Conservation (phyloP, 2,329 filamentous ascomycete species). For the Triangularia verruculosa region DNA sequence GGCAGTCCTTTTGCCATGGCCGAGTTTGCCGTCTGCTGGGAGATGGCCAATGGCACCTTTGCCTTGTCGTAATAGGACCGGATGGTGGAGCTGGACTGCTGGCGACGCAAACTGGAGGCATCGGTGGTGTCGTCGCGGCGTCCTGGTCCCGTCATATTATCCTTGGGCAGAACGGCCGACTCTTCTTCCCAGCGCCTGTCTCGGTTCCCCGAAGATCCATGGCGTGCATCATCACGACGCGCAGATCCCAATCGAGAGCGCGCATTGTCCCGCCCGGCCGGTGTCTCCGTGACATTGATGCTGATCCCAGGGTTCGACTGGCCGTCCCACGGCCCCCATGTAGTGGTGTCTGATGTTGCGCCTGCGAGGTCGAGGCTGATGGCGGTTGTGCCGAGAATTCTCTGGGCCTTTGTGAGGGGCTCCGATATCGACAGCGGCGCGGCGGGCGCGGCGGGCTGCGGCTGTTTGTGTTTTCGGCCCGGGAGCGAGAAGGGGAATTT, state of each 20-base stretch:
- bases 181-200: conserved; percentile 44
- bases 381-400: conserved; percentile 47
- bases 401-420: conserved; percentile 50
- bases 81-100: conserved; percentile 54
- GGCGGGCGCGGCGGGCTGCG: conserved; percentile 23
- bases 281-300: conserved; percentile 37
- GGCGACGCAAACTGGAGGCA: conserved; percentile 45
- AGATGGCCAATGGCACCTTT: conserved; percentile 54
- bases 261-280: conserved; percentile 33
- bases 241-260: conserved; percentile 27
- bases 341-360: conserved; percentile 19
- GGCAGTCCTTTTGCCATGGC: conserved; percentile 57
- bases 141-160: conserved; percentile 25
- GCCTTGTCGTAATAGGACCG: conserved; percentile 56
- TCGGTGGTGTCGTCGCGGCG: conserved; percentile 35
- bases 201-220: conserved; percentile 24
- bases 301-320: conserved; percentile 44
- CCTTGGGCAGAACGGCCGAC: conserved; percentile 44
- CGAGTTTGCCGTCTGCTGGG: conserved; percentile 57
- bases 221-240: conserved; percentile 28
- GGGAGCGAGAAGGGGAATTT: conserved; percentile 50
- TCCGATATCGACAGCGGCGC: conserved; percentile 31
- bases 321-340: conserved; percentile 40
- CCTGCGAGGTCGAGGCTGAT: conserved; percentile 41
- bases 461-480: conserved; percentile 44